Evolutionary conservation across 1,284 basidiomycete species (phyloP).

Genomic region (Heterobasidion occidentale): DNA sequence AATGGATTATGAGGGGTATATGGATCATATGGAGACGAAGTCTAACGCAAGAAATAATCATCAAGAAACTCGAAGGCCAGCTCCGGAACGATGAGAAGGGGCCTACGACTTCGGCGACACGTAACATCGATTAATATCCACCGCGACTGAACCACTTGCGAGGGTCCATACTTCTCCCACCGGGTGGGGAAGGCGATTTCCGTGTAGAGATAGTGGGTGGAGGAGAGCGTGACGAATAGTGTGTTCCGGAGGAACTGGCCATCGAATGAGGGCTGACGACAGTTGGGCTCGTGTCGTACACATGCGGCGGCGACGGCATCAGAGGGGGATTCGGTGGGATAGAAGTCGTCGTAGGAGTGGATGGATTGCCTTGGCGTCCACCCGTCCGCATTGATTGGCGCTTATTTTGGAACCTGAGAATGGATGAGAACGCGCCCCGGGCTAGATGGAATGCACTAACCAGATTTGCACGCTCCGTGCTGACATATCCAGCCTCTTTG

Average conservation of each 20-base stretch:
- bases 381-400: slow-evolving; percentile 74
- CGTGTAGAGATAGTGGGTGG: slow-evolving; percentile 1
- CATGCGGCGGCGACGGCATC: slow-evolving; percentile 6
- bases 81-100: not conserved
- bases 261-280: slow-evolving; percentile 6
- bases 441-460: slow-evolving; percentile 29
- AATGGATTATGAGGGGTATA: not conserved
- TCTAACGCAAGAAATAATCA: not conserved
- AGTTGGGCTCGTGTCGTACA: not conserved
- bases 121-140: slow-evolving; percentile 3
- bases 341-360: slow-evolving; percentile 29
- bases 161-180: slow-evolving; percentile 3
- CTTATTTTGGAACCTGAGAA: slow-evolving; percentile 75
- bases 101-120: not conserved
- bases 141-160: slow-evolving; percentile 2
- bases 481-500: slow-evolving; percentile 73
- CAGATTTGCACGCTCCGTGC: slow-evolving; percentile 81
- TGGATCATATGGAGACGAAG: not conserved
- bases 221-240: slow-evolving; percentile 11
- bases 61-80: not conserved
- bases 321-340: slow-evolving; percentile 30
- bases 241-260: slow-evolving; percentile 1
- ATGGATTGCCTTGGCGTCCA: slow-evolving; percentile 47
- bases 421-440: slow-evolving; percentile 7
- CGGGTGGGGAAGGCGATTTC: slow-evolving; percentile 4